Conservation (phyloP, 768 basidiomycete species). For the Chiua virens region DNA sequence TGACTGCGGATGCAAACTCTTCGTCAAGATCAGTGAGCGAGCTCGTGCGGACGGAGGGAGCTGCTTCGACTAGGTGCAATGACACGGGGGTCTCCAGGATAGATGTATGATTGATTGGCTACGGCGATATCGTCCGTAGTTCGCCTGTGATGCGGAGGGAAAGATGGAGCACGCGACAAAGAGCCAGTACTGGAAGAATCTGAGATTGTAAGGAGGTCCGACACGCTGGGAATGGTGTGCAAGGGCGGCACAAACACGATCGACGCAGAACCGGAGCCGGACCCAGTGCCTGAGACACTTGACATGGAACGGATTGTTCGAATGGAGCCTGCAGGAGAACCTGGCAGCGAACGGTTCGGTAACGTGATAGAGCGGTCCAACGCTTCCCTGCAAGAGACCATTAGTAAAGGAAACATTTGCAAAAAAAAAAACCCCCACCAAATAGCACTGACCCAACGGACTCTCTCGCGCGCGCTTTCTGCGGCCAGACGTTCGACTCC, state of each 20-base stretch:
- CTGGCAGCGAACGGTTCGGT: constrained; percentile 41
- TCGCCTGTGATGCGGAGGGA: constrained; percentile 59
- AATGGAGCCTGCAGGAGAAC: constrained; percentile 59
- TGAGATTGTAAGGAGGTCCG: constrained; percentile 55
- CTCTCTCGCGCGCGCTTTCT: constrained; percentile 84
- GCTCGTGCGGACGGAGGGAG: constrained; percentile 60
- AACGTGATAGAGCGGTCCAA: constrained; percentile 63
- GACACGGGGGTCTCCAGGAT: constrained; percentile 70
- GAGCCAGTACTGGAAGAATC: constrained; percentile 40
- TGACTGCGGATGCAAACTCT: constrained; percentile 48
- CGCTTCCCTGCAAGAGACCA: constrained; percentile 59
- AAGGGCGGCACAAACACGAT: constrained; percentile 79
- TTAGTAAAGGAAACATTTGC: not conserved
- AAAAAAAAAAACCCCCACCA: constrained; percentile 52
- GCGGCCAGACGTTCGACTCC: constrained; percentile 86
- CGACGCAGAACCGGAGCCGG: constrained; percentile 58
- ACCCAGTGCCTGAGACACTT: constrained; percentile 32
- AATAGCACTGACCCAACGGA: constrained; percentile 89
- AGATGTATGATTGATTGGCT: constrained; percentile 62
- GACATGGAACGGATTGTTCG: constrained; percentile 63
- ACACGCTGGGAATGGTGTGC: constrained; percentile 67
- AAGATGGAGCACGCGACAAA: constrained; percentile 44
- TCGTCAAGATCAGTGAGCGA: constrained; percentile 77
- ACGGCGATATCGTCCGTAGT: constrained; percentile 77
- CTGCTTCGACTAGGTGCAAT: constrained; percentile 68